Conservation (phyloP, 2,329 filamentous ascomycete species). For the Pyrenochaeta sp. region DNA sequence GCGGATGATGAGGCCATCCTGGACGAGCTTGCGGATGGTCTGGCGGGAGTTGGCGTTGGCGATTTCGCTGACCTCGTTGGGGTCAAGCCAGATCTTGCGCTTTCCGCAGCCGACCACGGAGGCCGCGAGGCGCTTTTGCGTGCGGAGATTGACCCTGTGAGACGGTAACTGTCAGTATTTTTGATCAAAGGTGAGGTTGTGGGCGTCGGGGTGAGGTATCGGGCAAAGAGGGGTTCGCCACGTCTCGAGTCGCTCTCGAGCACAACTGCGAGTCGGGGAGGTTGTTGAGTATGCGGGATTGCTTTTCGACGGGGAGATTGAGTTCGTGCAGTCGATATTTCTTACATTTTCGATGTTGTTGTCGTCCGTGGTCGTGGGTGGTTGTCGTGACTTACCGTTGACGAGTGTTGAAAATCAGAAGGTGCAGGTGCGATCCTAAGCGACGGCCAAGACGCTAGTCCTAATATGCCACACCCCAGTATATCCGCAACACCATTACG, state of each 20-base stretch:
- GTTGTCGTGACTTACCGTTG: slow-evolving; percentile 24
- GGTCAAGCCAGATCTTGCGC: slow-evolving; percentile 99
- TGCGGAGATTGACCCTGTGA: slow-evolving; percentile 96
- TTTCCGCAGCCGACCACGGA: slow-evolving; percentile 98
- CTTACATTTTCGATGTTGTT: slow-evolving; percentile 55
- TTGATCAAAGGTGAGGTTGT: slow-evolving; percentile 26
- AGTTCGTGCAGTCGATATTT: slow-evolving; percentile 29
- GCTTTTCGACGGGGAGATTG: slow-evolving; percentile 23
- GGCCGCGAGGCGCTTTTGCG: slow-evolving; percentile 99
- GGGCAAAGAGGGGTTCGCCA: slow-evolving; percentile 49
- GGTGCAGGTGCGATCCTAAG: slow-evolving; percentile 6
- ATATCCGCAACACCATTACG: neutral
- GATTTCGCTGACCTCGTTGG: slow-evolving; percentile 99
- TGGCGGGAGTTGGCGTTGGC: slow-evolving; percentile 99
- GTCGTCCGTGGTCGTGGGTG: slow-evolving; percentile 49
- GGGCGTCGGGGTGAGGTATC: slow-evolving; percentile 25
- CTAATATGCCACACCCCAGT: neutral
- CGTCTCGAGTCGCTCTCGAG: slow-evolving; percentile 33
- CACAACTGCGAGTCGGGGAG: slow-evolving; percentile 32
- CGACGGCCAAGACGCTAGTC: slow-evolving; percentile 3
- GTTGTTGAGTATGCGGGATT: slow-evolving; percentile 25
- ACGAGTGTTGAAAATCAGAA: slow-evolving; percentile 11
- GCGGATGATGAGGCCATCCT: slow-evolving; percentile 99
- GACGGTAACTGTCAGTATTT: slow-evolving; percentile 42
- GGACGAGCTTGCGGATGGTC: slow-evolving; percentile 99